Conservation (phyloP, 176 grass and related monocot species). For the maize (Zea mays) region DNA sequence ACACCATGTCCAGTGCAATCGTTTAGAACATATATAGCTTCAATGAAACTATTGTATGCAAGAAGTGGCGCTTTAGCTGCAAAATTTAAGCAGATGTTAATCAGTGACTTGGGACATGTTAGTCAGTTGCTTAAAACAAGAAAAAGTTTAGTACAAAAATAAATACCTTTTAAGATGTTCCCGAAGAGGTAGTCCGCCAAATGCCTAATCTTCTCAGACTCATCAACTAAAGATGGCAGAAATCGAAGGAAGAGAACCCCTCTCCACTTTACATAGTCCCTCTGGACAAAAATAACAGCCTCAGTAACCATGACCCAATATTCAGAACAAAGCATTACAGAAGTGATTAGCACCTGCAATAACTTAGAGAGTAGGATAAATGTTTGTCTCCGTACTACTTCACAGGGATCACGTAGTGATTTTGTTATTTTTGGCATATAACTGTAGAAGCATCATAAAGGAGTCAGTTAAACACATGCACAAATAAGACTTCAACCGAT, state of each 20-base stretch:
- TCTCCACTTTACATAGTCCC: conserved; percentile 98
- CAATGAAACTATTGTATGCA: conserved; percentile 99
- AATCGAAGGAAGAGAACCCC: conserved; percentile 84
- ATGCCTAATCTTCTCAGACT: conserved; percentile 82
- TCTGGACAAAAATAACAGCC: conserved; percentile 56
- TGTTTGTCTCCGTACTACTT: conserved; percentile 95
- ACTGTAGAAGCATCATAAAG: conserved; percentile 53
- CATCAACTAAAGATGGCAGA: conserved; percentile 83
- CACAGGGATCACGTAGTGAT: conserved; percentile 79
- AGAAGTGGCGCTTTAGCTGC: conserved; percentile 95
- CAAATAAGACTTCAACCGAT: conserved; percentile 28
- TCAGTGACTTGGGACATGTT: too few species aligned
- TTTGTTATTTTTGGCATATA: conserved; percentile 92
- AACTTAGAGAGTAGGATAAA: conserved; percentile 91
- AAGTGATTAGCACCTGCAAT: conserved; percentile 62
- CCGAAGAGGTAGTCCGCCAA: conserved; percentile 87
- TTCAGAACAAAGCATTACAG: conserved; percentile 24
- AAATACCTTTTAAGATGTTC: conserved; percentile 83
- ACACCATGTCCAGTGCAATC: conserved; percentile 49
- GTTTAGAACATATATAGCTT: conserved; percentile 93
- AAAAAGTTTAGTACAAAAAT: conserved; percentile 8
- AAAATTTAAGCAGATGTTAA: conserved; percentile 41
- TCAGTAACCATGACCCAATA: conserved; percentile 25
- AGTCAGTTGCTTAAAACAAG: conserved; percentile 14
- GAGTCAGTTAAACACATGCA: conserved; percentile 26